phyloP scores from a whole-genome alignment of 805 yeast genomes.

The Jamesozyma lodderae region DNA sequence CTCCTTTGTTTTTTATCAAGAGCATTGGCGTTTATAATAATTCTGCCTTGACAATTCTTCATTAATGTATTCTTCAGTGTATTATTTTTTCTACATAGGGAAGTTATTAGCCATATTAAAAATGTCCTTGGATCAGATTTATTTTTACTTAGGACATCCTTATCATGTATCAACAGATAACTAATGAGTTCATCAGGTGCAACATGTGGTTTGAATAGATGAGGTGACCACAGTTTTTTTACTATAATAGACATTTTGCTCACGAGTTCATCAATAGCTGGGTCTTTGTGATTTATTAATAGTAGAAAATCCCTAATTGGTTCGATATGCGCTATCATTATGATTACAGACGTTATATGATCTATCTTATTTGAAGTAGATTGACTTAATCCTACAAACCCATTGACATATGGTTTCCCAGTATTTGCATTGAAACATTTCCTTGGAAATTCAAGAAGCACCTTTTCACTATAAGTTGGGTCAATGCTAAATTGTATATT shows the following conservation, averaged over 20 bases:
- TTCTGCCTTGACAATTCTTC: slow-evolving; percentile 44
- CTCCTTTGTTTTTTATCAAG: slow-evolving; percentile 6
- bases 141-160: slow-evolving; percentile 30
- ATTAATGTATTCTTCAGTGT: slow-evolving; percentile 26
- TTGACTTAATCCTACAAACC: slow-evolving; percentile 58
- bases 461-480: slow-evolving; percentile 39
- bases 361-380: slow-evolving; percentile 35
- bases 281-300: slow-evolving; percentile 12
- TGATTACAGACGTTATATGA: slow-evolving; percentile 50
- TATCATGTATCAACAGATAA: slow-evolving; percentile 36
- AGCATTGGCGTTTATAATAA: slow-evolving; percentile 24
- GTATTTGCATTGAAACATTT: slow-evolving; percentile 35
- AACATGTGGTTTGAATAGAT: slow-evolving; percentile 44
- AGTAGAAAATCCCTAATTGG: slow-evolving; percentile 42
- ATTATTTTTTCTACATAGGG: slow-evolving; percentile 29
- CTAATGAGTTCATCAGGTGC: slow-evolving; percentile 61
- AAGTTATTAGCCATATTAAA: slow-evolving; percentile 51
- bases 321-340: slow-evolving; percentile 44
- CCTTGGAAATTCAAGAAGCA: slow-evolving; percentile 30
- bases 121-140: slow-evolving; percentile 45
- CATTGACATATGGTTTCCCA: slow-evolving; percentile 44
- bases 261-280: slow-evolving; percentile 30
- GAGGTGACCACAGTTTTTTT: slow-evolving; percentile 56
- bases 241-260: slow-evolving; percentile 38
- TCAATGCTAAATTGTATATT: slow-evolving; percentile 46